phyloP scores from a whole-genome alignment of 768 basidiomycete genomes.

The Nidularia sp. region DNA sequence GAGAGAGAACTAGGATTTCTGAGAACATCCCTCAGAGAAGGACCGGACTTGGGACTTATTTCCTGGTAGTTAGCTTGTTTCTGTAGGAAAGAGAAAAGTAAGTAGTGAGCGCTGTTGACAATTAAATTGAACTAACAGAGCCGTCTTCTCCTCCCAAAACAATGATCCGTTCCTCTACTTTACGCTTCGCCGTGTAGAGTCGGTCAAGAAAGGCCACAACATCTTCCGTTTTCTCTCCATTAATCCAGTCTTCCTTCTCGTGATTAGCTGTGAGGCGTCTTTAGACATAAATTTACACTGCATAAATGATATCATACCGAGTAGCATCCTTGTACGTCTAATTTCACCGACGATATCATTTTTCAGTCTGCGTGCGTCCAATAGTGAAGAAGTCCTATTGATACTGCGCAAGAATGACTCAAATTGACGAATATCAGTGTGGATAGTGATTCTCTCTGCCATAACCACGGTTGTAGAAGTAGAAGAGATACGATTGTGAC shows the following conservation, averaged over 20 bases:
- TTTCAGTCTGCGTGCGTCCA: slow-evolving; percentile 87
- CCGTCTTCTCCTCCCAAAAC: slow-evolving; percentile 69
- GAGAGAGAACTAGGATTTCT: slow-evolving; percentile 87
- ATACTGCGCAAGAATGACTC: slow-evolving; percentile 90
- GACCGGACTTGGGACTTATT: slow-evolving; percentile 35
- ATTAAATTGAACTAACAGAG: slow-evolving; percentile 36
- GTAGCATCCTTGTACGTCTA: slow-evolving; percentile 66
- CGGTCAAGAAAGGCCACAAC: slow-evolving; percentile 85
- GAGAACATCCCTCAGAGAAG: slow-evolving; percentile 76
- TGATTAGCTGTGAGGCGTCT: slow-evolving; percentile 55
- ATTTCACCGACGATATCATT: slow-evolving; percentile 94
- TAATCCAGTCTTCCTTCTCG: slow-evolving; percentile 86
- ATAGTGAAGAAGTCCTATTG: slow-evolving; percentile 69
- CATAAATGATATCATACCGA: slow-evolving; percentile 43
- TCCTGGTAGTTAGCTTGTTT: slow-evolving; percentile 39
- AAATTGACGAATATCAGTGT: slow-evolving; percentile 79
- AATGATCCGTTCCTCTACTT: slow-evolving; percentile 81
- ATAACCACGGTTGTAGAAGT: slow-evolving; percentile 30
- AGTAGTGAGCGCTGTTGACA: neutral
- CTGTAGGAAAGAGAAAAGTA: slow-evolving; percentile 16
- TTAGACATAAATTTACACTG: neutral
- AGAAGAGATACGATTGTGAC: slow-evolving; percentile 33
- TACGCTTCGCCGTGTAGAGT: slow-evolving; percentile 84
- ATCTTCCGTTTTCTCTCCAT: slow-evolving; percentile 80
- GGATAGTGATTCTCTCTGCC: slow-evolving; percentile 75